Evolutionary conservation across 352 stramenopile genomes (phyloP).

Genomic region (Globisporangium rhizosaccharum): DNA sequence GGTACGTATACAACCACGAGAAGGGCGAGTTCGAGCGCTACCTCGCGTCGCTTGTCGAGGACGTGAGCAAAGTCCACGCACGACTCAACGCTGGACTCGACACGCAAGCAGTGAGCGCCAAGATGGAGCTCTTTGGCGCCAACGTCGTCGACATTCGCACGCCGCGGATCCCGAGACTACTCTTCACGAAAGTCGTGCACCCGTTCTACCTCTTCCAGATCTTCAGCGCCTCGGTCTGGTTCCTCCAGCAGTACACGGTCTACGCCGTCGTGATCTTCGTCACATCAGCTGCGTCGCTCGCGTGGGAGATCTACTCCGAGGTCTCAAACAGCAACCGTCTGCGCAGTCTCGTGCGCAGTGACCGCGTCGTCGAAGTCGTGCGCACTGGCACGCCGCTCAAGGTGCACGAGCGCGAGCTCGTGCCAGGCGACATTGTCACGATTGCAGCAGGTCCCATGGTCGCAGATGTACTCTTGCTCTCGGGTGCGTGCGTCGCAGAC

Average conservation of each 20-base stretch:
- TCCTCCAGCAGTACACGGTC: conserved; percentile 53
- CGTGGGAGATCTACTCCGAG: conserved; percentile 62
- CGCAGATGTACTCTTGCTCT: conserved; percentile 52
- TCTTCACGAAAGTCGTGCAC: conserved; percentile 64
- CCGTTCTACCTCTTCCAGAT: conserved; percentile 81
- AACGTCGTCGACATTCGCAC: conserved; percentile 43
- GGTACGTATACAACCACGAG: conserved; percentile 53
- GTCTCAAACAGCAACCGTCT: conserved; percentile 59
- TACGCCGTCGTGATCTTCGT: conserved; percentile 58
- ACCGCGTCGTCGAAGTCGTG: conserved; percentile 28
- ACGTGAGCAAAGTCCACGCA: conserved; percentile 15
- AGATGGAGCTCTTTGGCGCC: conserved; percentile 30
- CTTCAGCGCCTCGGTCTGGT: conserved; percentile 58
- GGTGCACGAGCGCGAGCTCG: conserved; percentile 50
- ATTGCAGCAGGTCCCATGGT: conserved; percentile 53
- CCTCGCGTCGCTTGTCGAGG: conserved; percentile 28
- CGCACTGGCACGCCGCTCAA: conserved; percentile 36
- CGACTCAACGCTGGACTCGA: conserved; percentile 28
- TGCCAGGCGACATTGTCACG: conserved; percentile 65
- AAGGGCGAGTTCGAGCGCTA: conserved; percentile 48
- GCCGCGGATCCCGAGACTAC: conserved; percentile 24
- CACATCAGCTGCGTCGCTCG: conserved; percentile 56
- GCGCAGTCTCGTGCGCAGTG: conserved; percentile 38
- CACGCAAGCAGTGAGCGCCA: conserved; percentile 6
- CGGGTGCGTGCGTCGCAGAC: conserved; percentile 58